Conservation (phyloP, 805 yeast genomes). For the Candida sakaeoensis region DNA sequence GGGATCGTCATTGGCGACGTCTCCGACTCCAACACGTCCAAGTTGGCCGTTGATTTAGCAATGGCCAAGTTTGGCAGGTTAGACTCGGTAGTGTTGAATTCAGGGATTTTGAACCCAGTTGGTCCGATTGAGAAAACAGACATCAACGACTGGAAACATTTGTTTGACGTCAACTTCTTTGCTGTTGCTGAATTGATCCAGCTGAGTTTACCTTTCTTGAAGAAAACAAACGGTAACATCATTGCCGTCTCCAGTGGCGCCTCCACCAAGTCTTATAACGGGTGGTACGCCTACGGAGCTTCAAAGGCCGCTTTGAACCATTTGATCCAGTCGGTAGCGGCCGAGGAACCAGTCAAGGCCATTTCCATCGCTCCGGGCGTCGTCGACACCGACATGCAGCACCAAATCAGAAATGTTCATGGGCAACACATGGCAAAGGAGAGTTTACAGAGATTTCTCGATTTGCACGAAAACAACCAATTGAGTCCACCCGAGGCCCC, state of each 20-base stretch:
- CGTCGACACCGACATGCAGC: conserved; percentile 89
- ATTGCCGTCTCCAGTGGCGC: conserved; percentile 93
- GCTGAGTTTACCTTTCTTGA: conserved; percentile 54
- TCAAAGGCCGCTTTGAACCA: conserved; percentile 91
- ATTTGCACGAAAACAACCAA: conserved; percentile 53
- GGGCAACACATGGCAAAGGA: conserved; percentile 58
- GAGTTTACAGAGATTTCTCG: conserved; percentile 58
- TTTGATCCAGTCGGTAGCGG: conserved; percentile 60
- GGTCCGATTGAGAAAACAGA: conserved; percentile 48
- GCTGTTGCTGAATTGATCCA: conserved; percentile 61
- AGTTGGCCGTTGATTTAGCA: conserved; percentile 42
- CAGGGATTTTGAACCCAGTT: conserved; percentile 83
- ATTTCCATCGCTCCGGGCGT: conserved; percentile 92
- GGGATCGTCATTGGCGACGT: conserved; percentile 60
- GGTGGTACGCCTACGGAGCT: conserved; percentile 91
- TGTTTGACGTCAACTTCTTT: conserved; percentile 76
- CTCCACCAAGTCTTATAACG: conserved; percentile 52
- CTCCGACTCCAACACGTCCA: conserved; percentile 34
- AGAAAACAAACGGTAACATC: conserved; percentile 54
- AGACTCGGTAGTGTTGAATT: conserved; percentile 69
- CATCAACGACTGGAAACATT: conserved; percentile 53
- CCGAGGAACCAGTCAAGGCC: conserved; percentile 62
- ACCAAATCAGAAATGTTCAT: conserved; percentile 63
- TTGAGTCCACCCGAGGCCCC: conserved; percentile 71
- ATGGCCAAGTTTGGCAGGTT: conserved; percentile 50